Conservation (phyloP, 1,139 yeast species). For the Geotrichum cucujoidarum region DNA sequence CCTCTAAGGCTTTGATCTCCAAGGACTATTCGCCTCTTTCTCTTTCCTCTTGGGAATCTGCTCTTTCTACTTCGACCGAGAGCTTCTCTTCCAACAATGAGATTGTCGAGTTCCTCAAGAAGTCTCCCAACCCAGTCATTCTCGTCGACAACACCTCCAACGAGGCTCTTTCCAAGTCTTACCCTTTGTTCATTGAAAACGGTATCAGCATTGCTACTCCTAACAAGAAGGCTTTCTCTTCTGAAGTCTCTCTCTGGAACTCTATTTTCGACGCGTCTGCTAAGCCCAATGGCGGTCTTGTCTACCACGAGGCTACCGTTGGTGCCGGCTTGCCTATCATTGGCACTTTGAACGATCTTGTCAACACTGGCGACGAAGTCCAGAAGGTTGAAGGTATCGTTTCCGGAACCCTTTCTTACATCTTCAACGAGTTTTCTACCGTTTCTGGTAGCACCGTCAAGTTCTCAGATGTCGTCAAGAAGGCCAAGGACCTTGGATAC, state of each 20-base stretch:
- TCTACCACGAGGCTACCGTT: conserved; percentile 97
- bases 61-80: conserved; percentile 43
- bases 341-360: conserved; percentile 79
- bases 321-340: conserved; percentile 97
- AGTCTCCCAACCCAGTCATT: conserved; percentile 69
- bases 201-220: conserved; percentile 97
- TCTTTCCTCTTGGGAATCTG: conserved; percentile 49
- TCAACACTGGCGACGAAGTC: conserved; percentile 88
- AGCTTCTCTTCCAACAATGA: conserved; percentile 42
- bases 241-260: conserved; percentile 72
- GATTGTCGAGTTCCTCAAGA: conserved; percentile 56
- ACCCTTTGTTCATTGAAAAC: conserved; percentile 64
- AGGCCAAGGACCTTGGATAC: conserved; percentile 87
- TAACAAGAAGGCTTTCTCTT: conserved; percentile 95
- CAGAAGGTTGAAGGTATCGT: conserved; percentile 91
- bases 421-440: conserved; percentile 87
- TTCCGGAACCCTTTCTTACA: conserved; percentile 91
- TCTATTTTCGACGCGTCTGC: conserved; percentile 54
- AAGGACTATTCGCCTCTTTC: conserved; percentile 67
- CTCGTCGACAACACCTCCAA: conserved; percentile 92
- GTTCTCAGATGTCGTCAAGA: conserved; percentile 83
- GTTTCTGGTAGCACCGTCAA: conserved; percentile 52
- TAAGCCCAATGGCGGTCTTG: conserved; percentile 61
- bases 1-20: conserved; percentile 63
- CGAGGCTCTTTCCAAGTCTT: conserved; percentile 65